Evolutionary conservation across 2,329 filamentous ascomycete species (phyloP), one percentile per base, ranked within the genome.

Genomic region (Elsinoe fawcettii): DNA sequence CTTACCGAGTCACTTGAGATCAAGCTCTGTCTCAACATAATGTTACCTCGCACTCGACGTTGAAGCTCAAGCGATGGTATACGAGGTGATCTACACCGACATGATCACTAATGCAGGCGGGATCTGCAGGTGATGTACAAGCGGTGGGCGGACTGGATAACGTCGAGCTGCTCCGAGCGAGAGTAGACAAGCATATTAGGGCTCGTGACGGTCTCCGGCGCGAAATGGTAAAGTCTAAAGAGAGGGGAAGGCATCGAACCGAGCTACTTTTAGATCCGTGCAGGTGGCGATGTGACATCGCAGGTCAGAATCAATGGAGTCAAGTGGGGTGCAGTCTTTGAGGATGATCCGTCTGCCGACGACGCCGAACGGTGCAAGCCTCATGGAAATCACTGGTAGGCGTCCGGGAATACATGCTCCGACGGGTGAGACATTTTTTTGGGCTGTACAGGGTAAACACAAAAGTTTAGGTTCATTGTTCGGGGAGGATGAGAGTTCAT

Each of bases 1-100:
- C 23, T 14, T 8, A 30, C 2, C 2, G 3, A 18, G 2, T 8
- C 49, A 20, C n/a, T n/a, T 22, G 16, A 3, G 5, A 18, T 3
- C 18, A 23, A 18, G 27, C 20, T 37, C 11, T 3, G 34, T 36
- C 49, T 23, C 49, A 53, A 53, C 30, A 53, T 37, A 18, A 37
- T 39, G n/a, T 30, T 37, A 36, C 49, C 32, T 53, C 32, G 16
- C 32, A 23, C n/a, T 30, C 49, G 34, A 39, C 34, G 30, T 36
- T 53, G 16, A 39, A 23, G 20, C 25, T 34, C 22, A 39, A 39
- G 32, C 49, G 30, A 53, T 36, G 30, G 49, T 53, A 53, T 53
- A 53, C 49, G 49, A 53, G 49, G 30, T 53, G 49, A 53, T 53
- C 49, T 14, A 25, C 41, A n/a, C 20, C 41, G 20, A 46, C 6